Evolutionary conservation across 2,329 filamentous ascomycete species (phyloP).

Genomic region (Trichophyton verrucosum): DNA sequence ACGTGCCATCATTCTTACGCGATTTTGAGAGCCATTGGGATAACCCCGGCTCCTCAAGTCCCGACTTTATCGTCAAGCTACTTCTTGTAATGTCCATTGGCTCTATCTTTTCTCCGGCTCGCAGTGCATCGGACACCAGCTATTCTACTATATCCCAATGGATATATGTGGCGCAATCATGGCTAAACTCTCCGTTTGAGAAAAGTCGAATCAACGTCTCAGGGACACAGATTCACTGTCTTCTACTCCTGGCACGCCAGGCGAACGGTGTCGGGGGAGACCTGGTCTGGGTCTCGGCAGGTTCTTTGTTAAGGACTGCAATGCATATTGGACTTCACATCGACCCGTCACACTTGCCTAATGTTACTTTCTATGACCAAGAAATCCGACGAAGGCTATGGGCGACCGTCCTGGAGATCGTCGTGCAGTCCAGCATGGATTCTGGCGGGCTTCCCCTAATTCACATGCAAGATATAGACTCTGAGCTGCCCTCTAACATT

Average conservation of each 20-base stretch:
- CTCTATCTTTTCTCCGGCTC: background rate
- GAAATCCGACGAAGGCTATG: slow-evolving; percentile 24
- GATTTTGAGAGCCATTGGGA: slow-evolving; percentile 47
- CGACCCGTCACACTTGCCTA: slow-evolving; percentile 15
- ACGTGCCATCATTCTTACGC: slow-evolving; percentile 44
- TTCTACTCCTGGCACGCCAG: slow-evolving; percentile 20
- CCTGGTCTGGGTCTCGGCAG: slow-evolving; percentile 25
- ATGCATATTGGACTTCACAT: slow-evolving; percentile 25
- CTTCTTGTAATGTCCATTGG: slow-evolving; percentile 28
- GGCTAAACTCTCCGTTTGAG: slow-evolving; percentile 20
- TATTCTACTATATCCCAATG: slow-evolving; percentile 6
- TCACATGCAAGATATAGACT: slow-evolving; percentile 7
- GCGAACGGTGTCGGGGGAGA: slow-evolving; percentile 25
- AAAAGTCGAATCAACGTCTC: slow-evolving; percentile 18
- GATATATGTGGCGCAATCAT: slow-evolving; percentile 18
- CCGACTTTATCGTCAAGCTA: slow-evolving; percentile 37
- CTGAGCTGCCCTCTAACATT: background rate
- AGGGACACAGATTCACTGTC: slow-evolving; percentile 22
- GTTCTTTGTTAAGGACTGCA: slow-evolving; percentile 20
- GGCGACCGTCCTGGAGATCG: slow-evolving; percentile 27
- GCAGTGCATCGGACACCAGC: background rate
- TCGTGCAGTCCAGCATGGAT: slow-evolving; percentile 22
- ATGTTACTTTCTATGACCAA: slow-evolving; percentile 14
- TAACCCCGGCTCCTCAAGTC: slow-evolving; percentile 27
- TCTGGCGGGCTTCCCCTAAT: slow-evolving; percentile 22